Evolutionary conservation across 1,139 yeast genomes (phyloP), one percentile per base, ranked within the genome.

Genomic region (Candida pseudocylindracea): DNA sequence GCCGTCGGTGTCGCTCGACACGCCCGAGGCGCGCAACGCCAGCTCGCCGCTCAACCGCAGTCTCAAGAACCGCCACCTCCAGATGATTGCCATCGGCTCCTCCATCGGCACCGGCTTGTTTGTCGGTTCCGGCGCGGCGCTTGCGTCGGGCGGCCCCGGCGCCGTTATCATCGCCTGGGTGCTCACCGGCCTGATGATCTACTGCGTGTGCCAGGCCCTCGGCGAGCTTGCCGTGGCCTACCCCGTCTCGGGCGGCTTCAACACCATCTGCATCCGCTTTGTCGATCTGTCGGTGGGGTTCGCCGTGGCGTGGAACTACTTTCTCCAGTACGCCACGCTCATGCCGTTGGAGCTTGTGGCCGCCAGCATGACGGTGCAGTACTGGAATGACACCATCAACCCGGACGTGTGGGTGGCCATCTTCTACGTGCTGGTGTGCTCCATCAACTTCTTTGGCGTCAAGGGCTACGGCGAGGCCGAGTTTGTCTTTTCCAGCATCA

Each of bases 261-360:
- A 51, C 31, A 46, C 51, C 11, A 51, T 44, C 34, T 54, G 54
- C 33, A 45, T 49, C 31, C 43, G 57, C 24, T 53, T 53, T 37
- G 50, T 52, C 30, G 56, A 52, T 34, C 54, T 55, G 10, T 48
- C 54, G 29, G 48, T 51, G 13, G 57, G 56, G 3, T 53, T 53
- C 38, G 53, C 57, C 7, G 54, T 53, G 31, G 56, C 54, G 4
- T 52, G 55, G 55, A 53, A 52, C 42, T 53, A 53, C 37, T 45
- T 44, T 34, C 39, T 46, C 32, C 51, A 46, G 41, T 51, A 42
- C 38, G 46, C 49, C 42, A 49, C 49, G 29, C 41, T 50, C 35
- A 44, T 49, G 24, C 56, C 57, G 1, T 40, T 52, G 30, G 57
- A 53, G 34, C 43, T 53, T 31, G 56, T 53, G 12, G 52, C 54